Evolutionary conservation across 768 basidiomycete genomes (phyloP).

Genomic region (Boletellus sp.): DNA sequence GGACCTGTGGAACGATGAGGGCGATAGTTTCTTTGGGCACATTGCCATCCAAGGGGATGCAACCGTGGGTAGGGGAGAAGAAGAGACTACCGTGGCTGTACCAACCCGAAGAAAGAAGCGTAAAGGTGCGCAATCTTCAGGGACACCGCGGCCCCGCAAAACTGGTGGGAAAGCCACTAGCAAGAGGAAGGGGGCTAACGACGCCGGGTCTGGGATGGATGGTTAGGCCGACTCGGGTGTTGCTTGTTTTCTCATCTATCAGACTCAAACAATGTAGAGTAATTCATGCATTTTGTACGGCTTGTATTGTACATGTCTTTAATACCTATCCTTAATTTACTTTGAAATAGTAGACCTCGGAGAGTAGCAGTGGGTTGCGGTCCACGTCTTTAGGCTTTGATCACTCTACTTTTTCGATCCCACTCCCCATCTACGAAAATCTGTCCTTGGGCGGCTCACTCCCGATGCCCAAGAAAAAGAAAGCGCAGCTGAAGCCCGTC

Average conservation of each 20-base stretch:
- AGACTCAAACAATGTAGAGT: slow-evolving; percentile 30
- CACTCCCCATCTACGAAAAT: not conserved
- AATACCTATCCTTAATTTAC: slow-evolving; percentile 21
- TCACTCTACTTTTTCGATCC: too few species aligned
- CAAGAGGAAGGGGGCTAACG: slow-evolving; percentile 31
- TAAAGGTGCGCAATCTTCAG: slow-evolving; percentile 23
- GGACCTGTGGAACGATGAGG: slow-evolving; percentile 84
- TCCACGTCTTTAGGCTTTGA: too few species aligned
- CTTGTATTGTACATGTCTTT: slow-evolving; percentile 30
- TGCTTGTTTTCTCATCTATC: slow-evolving; percentile 11
- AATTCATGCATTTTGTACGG: slow-evolving; percentile 27
- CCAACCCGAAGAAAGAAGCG: slow-evolving; percentile 33
- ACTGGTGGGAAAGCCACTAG: slow-evolving; percentile 29
- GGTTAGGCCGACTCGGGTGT: slow-evolving; percentile 18
- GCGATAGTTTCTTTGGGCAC: slow-evolving; percentile 82
- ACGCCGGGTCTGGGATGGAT: slow-evolving; percentile 26
- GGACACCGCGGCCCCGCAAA: slow-evolving; percentile 26
- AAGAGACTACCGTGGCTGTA: slow-evolving; percentile 27
- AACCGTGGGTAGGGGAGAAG: slow-evolving; percentile 25
- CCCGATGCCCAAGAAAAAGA: slow-evolving; percentile 81
- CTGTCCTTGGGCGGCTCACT: not conserved
- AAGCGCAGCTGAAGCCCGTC: slow-evolving; percentile 71
- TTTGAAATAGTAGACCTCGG: not conserved
- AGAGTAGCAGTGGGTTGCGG: too few species aligned
- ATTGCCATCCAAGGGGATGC: slow-evolving; percentile 28